phyloP scores from a whole-genome alignment of 2,329 filamentous ascomycete species.

The Cryphonectria japonica region DNA sequence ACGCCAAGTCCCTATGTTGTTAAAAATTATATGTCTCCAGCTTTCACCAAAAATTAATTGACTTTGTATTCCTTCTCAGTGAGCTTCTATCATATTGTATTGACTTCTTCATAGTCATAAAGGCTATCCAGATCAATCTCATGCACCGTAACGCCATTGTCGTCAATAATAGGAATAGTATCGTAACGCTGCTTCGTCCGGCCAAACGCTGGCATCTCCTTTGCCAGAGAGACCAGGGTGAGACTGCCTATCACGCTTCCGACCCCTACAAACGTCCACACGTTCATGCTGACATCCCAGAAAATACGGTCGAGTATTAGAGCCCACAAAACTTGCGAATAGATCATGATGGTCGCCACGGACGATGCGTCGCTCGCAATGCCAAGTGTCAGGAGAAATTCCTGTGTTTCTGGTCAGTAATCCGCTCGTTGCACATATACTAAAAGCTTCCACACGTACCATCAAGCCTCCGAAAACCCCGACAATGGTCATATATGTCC shows the following conservation, averaged over 20 bases:
- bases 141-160: neutral
- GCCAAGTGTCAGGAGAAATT: conserved; percentile 81
- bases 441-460: conserved; percentile 32
- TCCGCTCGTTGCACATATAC: neutral
- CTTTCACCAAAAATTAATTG: neutral
- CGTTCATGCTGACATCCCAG: conserved; percentile 19
- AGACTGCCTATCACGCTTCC: conserved; percentile 18
- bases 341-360: conserved; percentile 60
- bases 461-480: conserved; percentile 78
- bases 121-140: conserved; percentile 17
- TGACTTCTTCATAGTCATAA: conserved; percentile 7
- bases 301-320: conserved; percentile 41
- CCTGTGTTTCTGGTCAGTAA: conserved; percentile 40
- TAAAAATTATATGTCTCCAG: no score
- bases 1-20: no score
- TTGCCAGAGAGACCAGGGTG: conserved; percentile 18
- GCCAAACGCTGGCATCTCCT: conserved; percentile 14
- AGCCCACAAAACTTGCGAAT: conserved; percentile 62
- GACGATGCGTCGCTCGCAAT: conserved; percentile 71
- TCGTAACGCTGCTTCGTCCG: neutral
- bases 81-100: neutral
- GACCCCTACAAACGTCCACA: conserved; percentile 19
- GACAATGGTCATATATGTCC: conserved; percentile 69
- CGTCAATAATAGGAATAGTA: neutral
- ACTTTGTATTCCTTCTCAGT: neutral